Evolutionary conservation across 352 stramenopile species (phyloP).

Genomic region (Globisporangium acanthophoron): DNA sequence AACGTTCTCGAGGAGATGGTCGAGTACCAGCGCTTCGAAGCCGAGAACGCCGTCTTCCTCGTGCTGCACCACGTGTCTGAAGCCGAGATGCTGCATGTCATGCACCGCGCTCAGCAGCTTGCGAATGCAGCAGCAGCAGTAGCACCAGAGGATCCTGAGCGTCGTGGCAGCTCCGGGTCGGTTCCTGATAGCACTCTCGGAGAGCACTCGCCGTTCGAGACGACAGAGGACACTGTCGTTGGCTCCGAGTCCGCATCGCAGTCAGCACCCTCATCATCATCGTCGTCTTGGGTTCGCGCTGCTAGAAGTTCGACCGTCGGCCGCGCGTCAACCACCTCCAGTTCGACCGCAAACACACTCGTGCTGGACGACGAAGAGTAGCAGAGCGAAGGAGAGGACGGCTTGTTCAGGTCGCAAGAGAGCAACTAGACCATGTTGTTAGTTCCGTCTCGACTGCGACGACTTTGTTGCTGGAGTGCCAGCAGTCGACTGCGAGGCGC

Average conservation of each 20-base stretch:
- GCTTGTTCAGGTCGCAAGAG: too few species aligned
- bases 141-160: background rate
- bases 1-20: constrained; percentile 65
- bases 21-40: constrained; percentile 54
- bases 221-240: background rate
- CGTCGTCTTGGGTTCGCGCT: background rate
- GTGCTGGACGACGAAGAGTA: constrained; percentile 17
- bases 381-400: background rate
- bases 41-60: constrained; percentile 59
- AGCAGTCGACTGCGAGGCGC: background rate
- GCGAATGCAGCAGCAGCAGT: background rate
- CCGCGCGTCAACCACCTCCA: background rate
- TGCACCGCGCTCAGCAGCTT: constrained; percentile 34
- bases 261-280: background rate
- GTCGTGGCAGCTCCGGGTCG: background rate
- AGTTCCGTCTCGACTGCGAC: background rate
- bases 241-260: background rate
- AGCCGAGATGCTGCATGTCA: constrained; percentile 48
- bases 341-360: background rate
- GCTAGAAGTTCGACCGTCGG: background rate
- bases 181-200: background rate
- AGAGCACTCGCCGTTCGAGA: background rate
- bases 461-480: background rate
- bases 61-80: constrained; percentile 59
- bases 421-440: background rate